Conservation (phyloP, 2,329 filamentous ascomycete genomes). For the Madurella fahalii region DNA sequence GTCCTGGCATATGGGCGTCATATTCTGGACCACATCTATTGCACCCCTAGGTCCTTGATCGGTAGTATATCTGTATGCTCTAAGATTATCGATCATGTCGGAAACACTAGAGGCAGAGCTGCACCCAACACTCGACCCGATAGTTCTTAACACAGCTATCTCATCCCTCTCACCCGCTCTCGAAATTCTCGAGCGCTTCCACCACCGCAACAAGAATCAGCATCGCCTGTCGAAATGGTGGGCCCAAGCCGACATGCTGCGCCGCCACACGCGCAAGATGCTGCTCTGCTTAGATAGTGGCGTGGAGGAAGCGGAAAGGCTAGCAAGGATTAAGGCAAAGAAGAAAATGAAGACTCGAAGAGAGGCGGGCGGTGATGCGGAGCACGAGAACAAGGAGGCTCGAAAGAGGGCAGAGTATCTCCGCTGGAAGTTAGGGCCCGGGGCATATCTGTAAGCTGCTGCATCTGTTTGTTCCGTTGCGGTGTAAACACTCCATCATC, state of each 20-base stretch:
- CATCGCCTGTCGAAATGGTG: conserved; percentile 82
- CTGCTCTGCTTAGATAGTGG: conserved; percentile 24
- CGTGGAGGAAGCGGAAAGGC: conserved; percentile 10
- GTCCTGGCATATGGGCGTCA: too few species aligned
- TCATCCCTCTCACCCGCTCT: conserved; percentile 37
- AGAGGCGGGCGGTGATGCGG: neutral
- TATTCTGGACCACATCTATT: neutral
- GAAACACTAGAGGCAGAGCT: neutral
- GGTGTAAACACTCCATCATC: neutral
- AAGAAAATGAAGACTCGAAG: conserved; percentile 7
- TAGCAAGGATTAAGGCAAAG: neutral
- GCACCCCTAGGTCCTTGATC: neutral
- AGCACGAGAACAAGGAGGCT: conserved; percentile 9
- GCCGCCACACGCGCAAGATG: conserved; percentile 60
- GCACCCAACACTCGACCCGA: neutral
- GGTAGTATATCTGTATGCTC: neutral
- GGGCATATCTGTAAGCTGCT: conserved; percentile 42
- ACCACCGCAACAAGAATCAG: conserved; percentile 87
- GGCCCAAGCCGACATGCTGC: conserved; percentile 65
- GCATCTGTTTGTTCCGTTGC: neutral
- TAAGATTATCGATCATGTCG: neutral
- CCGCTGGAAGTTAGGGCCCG: conserved; percentile 37
- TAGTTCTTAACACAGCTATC: conserved; percentile 3
- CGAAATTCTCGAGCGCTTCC: conserved; percentile 65
- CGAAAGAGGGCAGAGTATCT: conserved; percentile 37